Evolutionary conservation across 2,329 filamentous ascomycete species (phyloP).

Genomic region (Alternaria sp.): DNA sequence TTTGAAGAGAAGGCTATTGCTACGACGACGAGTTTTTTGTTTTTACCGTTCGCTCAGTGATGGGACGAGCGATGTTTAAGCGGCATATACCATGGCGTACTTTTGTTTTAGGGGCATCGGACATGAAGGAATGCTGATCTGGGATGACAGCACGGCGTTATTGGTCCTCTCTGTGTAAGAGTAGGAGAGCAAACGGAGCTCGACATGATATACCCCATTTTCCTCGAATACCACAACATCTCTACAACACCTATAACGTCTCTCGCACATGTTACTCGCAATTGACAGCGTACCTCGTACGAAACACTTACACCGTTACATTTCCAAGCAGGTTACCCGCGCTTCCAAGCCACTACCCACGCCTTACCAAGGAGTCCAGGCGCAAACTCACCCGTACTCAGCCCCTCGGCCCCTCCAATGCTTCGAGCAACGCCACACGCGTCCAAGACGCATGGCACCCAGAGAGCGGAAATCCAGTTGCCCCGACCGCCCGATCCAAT

Average conservation of each 20-base stretch:
- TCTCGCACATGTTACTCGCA: not conserved
- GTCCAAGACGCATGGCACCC: not conserved
- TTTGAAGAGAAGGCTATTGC: not conserved
- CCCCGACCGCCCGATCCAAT: not conserved
- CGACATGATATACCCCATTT: conserved; percentile 31
- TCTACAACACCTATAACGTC: not conserved
- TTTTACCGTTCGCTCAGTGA: conserved; percentile 1
- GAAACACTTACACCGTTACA: not conserved
- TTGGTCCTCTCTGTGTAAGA: conserved; percentile 1
- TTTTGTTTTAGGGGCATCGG: conserved; percentile 7
- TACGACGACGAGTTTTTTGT: conserved; percentile 6
- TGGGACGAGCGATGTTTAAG: conserved; percentile 21
- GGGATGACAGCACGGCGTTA: conserved; percentile 30
- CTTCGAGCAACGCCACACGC: not conserved
- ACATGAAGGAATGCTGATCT: conserved; percentile 17
- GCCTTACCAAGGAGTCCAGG: not conserved
- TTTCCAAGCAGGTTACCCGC: conserved; percentile 5
- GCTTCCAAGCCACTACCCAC: conserved; percentile 4
- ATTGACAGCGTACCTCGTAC: not conserved
- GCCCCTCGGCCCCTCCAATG: not conserved
- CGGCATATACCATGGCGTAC: conserved; percentile 31
- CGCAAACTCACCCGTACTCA: not conserved
- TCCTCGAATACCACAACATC: conserved; percentile 7
- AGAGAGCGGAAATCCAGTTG: not conserved
- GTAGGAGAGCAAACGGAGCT: conserved; percentile 3